Base-by-base conservation (phyloP, 257 asterid genomes). In the Solanum rostratum region DNA sequence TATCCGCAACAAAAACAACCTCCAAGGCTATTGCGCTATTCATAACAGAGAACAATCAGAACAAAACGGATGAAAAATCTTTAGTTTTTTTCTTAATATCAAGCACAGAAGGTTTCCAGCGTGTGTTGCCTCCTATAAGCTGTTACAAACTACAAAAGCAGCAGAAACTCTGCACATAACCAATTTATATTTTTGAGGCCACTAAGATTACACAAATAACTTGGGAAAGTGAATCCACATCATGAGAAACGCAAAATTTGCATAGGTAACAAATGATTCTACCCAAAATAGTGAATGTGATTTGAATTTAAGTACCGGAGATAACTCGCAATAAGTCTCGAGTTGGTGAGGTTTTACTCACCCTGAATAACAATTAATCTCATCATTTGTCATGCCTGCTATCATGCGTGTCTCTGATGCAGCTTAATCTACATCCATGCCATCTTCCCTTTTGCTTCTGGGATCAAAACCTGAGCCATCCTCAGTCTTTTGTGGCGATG, bases 361-460 rank as follows among this genome's bases (percentile, higher is more conserved):
- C 62, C 82, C 82, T 76, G 62, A 15, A 9, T 76, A 50, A 76
- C 62, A 27, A 49, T 19, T 49, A 15, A 76, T 49, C 62, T 49
- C 24, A 76, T 76, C 43, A 16, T 76, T 50, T 49, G 62, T 27
- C 82, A 76, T 49, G 63, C 27, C 82, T 76, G 62, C 62, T 49
- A 7, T 50, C 45, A 76, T 16, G 27, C 43, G 20, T 62, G 54
- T 60, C 41, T 14, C 60, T 9, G 30, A 27, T 81, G 88, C 80
- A 84, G 46, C 37, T 89, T 86, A 92, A 87, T 92, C 98, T 73
- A 89, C 88, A 37, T 87, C 79, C 92, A 88, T 91, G 60, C 88
- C 93, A 74, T 91, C 95, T 86, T 90, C 93, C 87, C 87, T 83
- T 85, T 86, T 82, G 65, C 86, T 85, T 85, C 92, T 88, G 20